Percentiles rank a stretch among this genome's conserved stretches.
These are phyloP conservation scores for Aureobasidium uvarum DNA, from an alignment of 2,329 filamentous ascomycete genomes.

Conservation along the genomic window DNA sequence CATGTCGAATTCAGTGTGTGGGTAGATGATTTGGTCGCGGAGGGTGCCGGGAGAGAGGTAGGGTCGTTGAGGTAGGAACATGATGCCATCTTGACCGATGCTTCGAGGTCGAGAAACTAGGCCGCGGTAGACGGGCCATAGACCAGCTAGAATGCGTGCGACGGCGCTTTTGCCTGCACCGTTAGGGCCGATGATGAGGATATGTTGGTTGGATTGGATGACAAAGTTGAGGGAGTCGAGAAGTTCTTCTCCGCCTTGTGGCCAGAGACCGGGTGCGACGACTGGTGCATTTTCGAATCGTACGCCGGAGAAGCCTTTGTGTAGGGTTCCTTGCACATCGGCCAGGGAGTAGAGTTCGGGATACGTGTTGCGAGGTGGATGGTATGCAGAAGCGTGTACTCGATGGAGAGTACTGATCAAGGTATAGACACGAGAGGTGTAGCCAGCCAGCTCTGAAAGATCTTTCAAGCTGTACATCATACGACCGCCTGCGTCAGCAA, in stretches of 20 bases:
- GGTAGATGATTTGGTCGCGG: slow-evolving; percentile 96
- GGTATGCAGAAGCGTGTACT: slow-evolving; percentile 87
- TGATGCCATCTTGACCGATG: slow-evolving; percentile 75
- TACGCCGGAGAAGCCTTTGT: slow-evolving; percentile 93
- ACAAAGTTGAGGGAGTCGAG: slow-evolving; percentile 86
- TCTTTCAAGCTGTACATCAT: slow-evolving; percentile 99
- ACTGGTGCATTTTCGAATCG: slow-evolving; percentile 90
- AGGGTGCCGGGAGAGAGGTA: slow-evolving; percentile 91
- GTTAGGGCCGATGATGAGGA: slow-evolving; percentile 92
- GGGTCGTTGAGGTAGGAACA: slow-evolving; percentile 94
- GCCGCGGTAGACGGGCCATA: slow-evolving; percentile 96
- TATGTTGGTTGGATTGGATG: slow-evolving; percentile 84
- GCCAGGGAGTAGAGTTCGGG: slow-evolving; percentile 84
- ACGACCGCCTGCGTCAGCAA: slow-evolving; percentile 90
- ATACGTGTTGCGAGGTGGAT: slow-evolving; percentile 61
- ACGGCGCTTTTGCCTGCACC: slow-evolving; percentile 93
- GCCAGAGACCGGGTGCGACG: slow-evolving; percentile 84
- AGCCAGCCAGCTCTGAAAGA: slow-evolving; percentile 88
- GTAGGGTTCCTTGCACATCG: slow-evolving; percentile 89
- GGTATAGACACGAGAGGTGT: slow-evolving; percentile 94
- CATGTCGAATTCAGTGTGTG: slow-evolving; percentile 94
- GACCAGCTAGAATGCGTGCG: slow-evolving; percentile 78
- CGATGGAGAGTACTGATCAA: slow-evolving; percentile 92
- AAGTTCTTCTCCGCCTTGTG: slow-evolving; percentile 86
- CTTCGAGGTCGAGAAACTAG: slow-evolving; percentile 82